These are phyloP conservation scores for Coniochaeta pulveracea DNA, from an alignment of 2,329 filamentous ascomycete genomes.

Conservation along the genomic window DNA sequence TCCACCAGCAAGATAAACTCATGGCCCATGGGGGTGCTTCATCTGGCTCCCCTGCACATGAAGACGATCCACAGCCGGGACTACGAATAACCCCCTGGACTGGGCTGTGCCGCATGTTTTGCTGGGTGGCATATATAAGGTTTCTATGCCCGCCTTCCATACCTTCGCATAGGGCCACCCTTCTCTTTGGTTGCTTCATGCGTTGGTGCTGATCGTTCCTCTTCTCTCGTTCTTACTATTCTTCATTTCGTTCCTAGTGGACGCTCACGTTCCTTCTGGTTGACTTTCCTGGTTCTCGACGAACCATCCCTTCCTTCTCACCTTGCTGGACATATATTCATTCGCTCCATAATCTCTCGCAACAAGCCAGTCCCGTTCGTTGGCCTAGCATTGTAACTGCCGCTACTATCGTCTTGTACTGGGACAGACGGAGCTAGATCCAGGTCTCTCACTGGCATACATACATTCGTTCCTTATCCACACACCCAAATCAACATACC, in stretches of 20 bases:
- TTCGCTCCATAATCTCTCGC: background rate
- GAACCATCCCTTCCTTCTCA: background rate
- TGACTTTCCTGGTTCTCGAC: constrained; percentile 2
- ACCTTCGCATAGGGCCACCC: too few relatives aligned
- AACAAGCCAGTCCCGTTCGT: background rate
- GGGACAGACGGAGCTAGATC: background rate
- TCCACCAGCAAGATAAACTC: background rate
- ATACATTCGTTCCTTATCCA: background rate
- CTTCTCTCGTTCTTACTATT: background rate
- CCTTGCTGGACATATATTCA: constrained; percentile 1
- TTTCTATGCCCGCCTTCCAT: background rate
- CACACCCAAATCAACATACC: background rate
- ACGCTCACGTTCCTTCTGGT: background rate
- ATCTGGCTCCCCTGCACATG: constrained; percentile 2
- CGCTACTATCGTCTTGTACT: background rate
- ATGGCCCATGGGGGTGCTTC: background rate
- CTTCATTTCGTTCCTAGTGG: constrained; percentile 2
- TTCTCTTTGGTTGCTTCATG: background rate
- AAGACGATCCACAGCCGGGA: constrained; percentile 1
- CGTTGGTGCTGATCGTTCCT: constrained; percentile 2
- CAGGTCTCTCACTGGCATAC: background rate
- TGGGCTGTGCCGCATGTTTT: constrained; percentile 2
- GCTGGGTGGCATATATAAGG: background rate
- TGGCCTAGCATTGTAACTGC: constrained; percentile 1
- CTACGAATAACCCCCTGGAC: constrained; percentile 1